Evolutionary conservation across 495 filamentous ascomycete species (phyloP).

Genomic region (Aspergillus asperescens): DNA sequence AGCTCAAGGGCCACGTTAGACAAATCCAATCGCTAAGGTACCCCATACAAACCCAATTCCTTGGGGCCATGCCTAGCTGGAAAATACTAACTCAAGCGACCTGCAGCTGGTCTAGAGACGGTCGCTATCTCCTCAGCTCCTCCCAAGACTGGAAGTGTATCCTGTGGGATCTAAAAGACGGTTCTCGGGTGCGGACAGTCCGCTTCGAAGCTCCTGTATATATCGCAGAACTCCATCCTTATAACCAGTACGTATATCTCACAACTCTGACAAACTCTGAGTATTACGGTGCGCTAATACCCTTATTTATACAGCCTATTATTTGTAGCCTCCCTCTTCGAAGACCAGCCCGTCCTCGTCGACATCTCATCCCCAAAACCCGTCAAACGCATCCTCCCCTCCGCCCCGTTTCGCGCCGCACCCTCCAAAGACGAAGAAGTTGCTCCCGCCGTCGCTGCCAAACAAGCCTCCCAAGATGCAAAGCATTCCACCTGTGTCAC

Average conservation of each 20-base stretch:
- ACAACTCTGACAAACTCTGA: neutral
- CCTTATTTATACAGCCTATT: constrained; percentile 48
- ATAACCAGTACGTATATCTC: constrained; percentile 64
- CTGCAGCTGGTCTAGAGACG: constrained; percentile 82
- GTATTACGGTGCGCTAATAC: constrained; percentile 6
- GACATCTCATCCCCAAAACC: constrained; percentile 63
- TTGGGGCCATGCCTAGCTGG: neutral
- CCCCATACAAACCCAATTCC: neutral
- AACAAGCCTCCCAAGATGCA: constrained; percentile 84
- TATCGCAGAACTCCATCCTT: constrained; percentile 89
- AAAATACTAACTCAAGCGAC: constrained; percentile 16
- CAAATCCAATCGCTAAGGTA: constrained; percentile 80
- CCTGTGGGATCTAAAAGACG: constrained; percentile 85
- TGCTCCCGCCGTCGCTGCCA: constrained; percentile 62
- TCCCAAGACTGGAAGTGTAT: constrained; percentile 94
- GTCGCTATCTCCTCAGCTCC: constrained; percentile 88
- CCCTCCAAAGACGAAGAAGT: constrained; percentile 54
- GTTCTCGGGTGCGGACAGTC: constrained; percentile 61
- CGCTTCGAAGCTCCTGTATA: constrained; percentile 89
- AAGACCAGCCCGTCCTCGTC: constrained; percentile 84
- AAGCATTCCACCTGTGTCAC: constrained; percentile 90
- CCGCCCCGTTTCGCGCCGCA: constrained; percentile 64
- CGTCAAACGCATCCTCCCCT: constrained; percentile 71
- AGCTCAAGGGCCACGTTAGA: constrained; percentile 82
- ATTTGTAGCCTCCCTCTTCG: constrained; percentile 85